A percentile compares a stretch with the other conserved stretches of the same genome.
phyloP scores from a whole-genome alignment of 2,329 filamentous ascomycete genomes.

The Trichoderma oligosporum region DNA sequence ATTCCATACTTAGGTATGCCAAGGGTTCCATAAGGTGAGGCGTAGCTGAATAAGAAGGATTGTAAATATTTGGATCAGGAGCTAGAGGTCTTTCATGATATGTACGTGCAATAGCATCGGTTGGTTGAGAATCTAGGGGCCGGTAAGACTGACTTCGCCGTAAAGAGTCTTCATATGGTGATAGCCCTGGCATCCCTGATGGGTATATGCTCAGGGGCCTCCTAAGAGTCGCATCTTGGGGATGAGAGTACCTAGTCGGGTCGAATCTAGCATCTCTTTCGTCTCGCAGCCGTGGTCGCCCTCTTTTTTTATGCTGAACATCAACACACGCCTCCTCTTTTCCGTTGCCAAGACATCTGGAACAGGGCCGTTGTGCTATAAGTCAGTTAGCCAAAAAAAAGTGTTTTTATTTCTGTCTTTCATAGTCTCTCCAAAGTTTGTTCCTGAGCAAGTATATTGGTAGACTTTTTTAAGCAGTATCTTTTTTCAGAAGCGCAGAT shows the following conservation, averaged over 20 bases:
- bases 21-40: slow-evolving; percentile 47
- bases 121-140: slow-evolving; percentile 51
- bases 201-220: slow-evolving; percentile 52
- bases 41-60: slow-evolving; percentile 41
- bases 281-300: slow-evolving; percentile 72
- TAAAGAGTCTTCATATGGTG: slow-evolving; percentile 46
- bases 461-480: not conserved
- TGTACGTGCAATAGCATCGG: slow-evolving; percentile 38
- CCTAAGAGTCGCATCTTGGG: slow-evolving; percentile 44
- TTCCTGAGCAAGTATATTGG: not conserved
- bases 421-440: not conserved
- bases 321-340: slow-evolving; percentile 79
- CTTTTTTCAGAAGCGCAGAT: not conserved
- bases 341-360: slow-evolving; percentile 70
- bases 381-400: slow-evolving; percentile 33
- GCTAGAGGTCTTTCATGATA: slow-evolving; percentile 50
- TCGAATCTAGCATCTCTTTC: slow-evolving; percentile 61
- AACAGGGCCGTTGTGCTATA: slow-evolving; percentile 70
- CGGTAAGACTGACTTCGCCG: slow-evolving; percentile 48
- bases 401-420: not conserved
- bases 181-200: slow-evolving; percentile 40
- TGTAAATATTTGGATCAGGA: slow-evolving; percentile 49
- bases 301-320: slow-evolving; percentile 82
- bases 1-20: slow-evolving; percentile 55
- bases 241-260: slow-evolving; percentile 43